These are phyloP conservation scores for Mycena sp. DNA, from an alignment of 1,284 basidiomycete species.

Conservation along the genomic window DNA sequence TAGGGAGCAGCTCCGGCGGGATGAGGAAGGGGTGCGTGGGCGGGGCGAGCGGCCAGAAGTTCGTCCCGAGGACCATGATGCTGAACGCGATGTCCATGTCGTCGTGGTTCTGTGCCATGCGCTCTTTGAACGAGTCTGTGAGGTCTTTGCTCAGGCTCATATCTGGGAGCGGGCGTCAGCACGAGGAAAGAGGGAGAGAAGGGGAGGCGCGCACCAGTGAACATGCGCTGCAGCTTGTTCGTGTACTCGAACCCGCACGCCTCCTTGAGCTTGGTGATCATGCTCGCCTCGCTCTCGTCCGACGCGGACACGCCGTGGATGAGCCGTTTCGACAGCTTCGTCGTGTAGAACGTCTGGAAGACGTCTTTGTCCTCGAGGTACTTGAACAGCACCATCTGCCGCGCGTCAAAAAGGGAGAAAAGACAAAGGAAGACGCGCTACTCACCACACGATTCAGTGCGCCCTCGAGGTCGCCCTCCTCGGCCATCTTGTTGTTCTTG, in stretches of 20 bases:
- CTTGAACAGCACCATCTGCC: constrained; percentile 97
- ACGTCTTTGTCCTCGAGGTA: constrained; percentile 99
- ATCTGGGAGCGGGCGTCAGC: constrained; percentile 55
- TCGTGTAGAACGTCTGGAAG: constrained; percentile 99
- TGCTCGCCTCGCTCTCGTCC: constrained; percentile 96
- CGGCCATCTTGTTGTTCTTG: constrained; percentile 96
- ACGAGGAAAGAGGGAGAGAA: neutral
- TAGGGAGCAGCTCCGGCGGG: constrained; percentile 79
- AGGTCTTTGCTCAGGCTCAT: constrained; percentile 88
- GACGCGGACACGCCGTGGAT: constrained; percentile 94
- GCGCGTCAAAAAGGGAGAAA: constrained; percentile 1
- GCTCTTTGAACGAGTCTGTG: constrained; percentile 89
- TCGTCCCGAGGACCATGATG: constrained; percentile 87
- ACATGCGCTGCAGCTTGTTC: constrained; percentile 98
- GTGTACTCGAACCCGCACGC: constrained; percentile 99
- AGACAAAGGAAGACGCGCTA: constrained; percentile 29
- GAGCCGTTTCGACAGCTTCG: constrained; percentile 94
- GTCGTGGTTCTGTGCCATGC: constrained; percentile 77
- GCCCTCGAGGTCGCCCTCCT: constrained; percentile 91
- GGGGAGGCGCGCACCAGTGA: constrained; percentile 72
- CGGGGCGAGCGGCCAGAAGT: constrained; percentile 87
- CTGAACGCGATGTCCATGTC: constrained; percentile 79
- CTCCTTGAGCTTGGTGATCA: constrained; percentile 99
- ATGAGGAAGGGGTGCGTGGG: constrained; percentile 80
- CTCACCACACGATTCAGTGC: constrained; percentile 91